Evolutionary conservation across 768 basidiomycete species (phyloP), one percentile per base, ranked within the genome.

Genomic region (Leccinum uliginosum): DNA sequence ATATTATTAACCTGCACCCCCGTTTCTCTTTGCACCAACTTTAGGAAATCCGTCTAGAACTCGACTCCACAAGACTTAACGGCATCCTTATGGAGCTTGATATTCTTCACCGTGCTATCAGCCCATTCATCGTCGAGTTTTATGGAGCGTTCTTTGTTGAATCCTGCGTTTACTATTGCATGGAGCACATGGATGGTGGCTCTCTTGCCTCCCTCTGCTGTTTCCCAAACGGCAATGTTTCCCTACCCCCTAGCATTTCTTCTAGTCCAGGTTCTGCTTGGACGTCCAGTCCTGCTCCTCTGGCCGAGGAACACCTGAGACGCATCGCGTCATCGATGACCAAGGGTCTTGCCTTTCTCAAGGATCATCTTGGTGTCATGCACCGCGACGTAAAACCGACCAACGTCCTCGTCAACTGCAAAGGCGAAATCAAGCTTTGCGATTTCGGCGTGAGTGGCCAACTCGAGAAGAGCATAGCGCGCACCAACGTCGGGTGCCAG

Each of bases 151-250:
- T 99, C 78, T 98, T 97, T 74, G 94, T 97, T 73, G 97, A 99
- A 70, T 92, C 92, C n/a, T 99, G 96, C 71, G 97, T 99, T 23
- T 98, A 99, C 75, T 98, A 97, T 72, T 98, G 95, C 74, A 98
- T 98, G 95, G 97, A 99, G 77, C 92, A 87, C 75, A 99, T 99
- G 97, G 96, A 99, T 70, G 95, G 94, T 11, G 94, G 95, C n/a
- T 90, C 87, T 40, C 80, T 99, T 48, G 97, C 98, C 71, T 98
- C 26, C 74, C 79, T 60, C 72, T 78, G 65, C 30, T 74, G 75
- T 82, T 86, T 58, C 83, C 84, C 49, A 35, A 73, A 71, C 21
- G 70, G 70, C 24, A 71, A 71, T 27, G 71, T 71, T 48, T 69
- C 67, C 45, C 69, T 71, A 19, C 70, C 71, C 9, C 71, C 71